A percentile compares a stretch with the other conserved stretches of the same genome.
These are phyloP conservation scores for Ampelomyces quisqualis DNA, from an alignment of 2,329 filamentous ascomycete genomes.

Conservation along the genomic window DNA sequence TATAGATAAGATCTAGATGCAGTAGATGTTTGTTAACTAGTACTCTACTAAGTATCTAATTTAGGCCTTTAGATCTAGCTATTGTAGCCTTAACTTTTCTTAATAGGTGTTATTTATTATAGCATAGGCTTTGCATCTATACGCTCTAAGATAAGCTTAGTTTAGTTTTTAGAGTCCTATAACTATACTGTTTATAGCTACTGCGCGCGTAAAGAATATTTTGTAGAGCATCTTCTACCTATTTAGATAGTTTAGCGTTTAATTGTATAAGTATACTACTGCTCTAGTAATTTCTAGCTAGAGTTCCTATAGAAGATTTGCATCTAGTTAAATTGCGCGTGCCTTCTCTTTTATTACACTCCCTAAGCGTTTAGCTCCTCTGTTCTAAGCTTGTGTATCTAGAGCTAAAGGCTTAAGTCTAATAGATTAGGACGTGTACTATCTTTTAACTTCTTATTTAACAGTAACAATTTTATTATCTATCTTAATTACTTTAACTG, in stretches of 20 bases:
- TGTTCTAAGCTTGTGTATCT: slow-evolving; percentile 10
- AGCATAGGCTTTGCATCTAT: slow-evolving; percentile 9
- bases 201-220: slow-evolving; percentile 6
- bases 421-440: background rate
- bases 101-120: slow-evolving; percentile 1
- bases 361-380: slow-evolving; percentile 8
- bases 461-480: slow-evolving; percentile 3
- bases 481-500: slow-evolving; percentile 6
- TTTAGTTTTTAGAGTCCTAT: slow-evolving; percentile 2
- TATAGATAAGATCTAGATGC: slow-evolving; percentile 7
- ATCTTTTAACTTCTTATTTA: slow-evolving; percentile 2
- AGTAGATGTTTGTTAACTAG: slow-evolving; percentile 6
- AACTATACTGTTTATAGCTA: background rate
- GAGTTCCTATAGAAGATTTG: slow-evolving; percentile 5
- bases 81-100: slow-evolving; percentile 3
- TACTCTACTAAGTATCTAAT: slow-evolving; percentile 10
- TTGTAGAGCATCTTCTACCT: slow-evolving; percentile 6
- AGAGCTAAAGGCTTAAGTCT: slow-evolving; percentile 5
- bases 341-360: slow-evolving; percentile 7
- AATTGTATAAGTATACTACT: slow-evolving; percentile 11
- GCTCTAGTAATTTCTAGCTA: slow-evolving; percentile 6
- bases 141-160: slow-evolving; percentile 6
- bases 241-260: slow-evolving; percentile 8
- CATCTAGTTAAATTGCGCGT: slow-evolving; percentile 4
- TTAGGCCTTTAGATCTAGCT: slow-evolving; percentile 6